Evolutionary conservation across 495 filamentous ascomycete genomes (phyloP).

Genomic region (Delitschia confertaspora): DNA sequence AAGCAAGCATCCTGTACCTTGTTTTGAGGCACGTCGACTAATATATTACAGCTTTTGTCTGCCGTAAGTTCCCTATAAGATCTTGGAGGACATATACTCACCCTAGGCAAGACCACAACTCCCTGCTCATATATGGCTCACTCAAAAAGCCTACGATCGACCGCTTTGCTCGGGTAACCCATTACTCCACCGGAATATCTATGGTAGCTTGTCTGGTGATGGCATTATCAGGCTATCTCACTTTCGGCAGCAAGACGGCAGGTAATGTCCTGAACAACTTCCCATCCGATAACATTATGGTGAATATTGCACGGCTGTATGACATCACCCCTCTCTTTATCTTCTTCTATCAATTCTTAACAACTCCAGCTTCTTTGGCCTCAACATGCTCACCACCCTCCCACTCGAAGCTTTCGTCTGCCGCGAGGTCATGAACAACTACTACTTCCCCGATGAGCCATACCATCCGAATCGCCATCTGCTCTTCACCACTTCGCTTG

Average conservation of each 20-base stretch:
- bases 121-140: slow-evolving; percentile 92
- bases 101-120: slow-evolving; percentile 68
- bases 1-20: slow-evolving; percentile 34
- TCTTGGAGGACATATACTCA: slow-evolving; percentile 21
- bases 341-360: not conserved
- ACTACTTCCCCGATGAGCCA: slow-evolving; percentile 75
- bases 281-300: slow-evolving; percentile 75
- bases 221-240: slow-evolving; percentile 83
- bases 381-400: slow-evolving; percentile 97
- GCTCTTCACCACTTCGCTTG: slow-evolving; percentile 70
- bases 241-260: slow-evolving; percentile 81
- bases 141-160: slow-evolving; percentile 89
- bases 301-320: slow-evolving; percentile 84
- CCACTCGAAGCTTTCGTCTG: slow-evolving; percentile 96
- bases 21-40: slow-evolving; percentile 30
- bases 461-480: slow-evolving; percentile 78
- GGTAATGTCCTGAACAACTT: slow-evolving; percentile 99
- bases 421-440: slow-evolving; percentile 89
- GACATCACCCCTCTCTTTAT: slow-evolving; percentile 11
- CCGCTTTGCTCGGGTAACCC: slow-evolving; percentile 84
- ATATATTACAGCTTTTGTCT: slow-evolving; percentile 63
- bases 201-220: slow-evolving; percentile 81
- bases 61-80: slow-evolving; percentile 45
- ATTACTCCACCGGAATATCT: slow-evolving; percentile 81
- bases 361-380: slow-evolving; percentile 61